Base-by-base conservation (phyloP, 352 stramenopile species). In the Globisporangium mamillatum region DNA sequence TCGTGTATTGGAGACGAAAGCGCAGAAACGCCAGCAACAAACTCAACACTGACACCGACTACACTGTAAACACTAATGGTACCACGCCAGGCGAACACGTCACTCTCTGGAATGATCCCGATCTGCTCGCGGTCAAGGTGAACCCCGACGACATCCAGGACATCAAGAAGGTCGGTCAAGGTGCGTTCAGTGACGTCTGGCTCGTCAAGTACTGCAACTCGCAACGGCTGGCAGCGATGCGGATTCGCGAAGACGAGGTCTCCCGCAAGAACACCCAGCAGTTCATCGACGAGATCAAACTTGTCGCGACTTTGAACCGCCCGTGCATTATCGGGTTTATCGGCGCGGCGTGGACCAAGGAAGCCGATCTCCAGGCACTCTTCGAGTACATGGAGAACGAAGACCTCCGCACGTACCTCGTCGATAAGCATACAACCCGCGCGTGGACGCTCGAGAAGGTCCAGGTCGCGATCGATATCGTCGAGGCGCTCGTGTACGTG, bases 351-450 rank as follows among this genome's bases (percentile, higher is more conserved):
- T 91, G 79, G 80, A 84, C 73, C 1, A 78, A 75, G 22, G 73
- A 84, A 48, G 63, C 73, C 7, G 80, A 90, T 60, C 52, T 89
- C 0, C 77, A 88, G 68, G 82, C 79, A 9, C 54, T 91, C 9
- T 88, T 86, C 57, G 83, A 91, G 69, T 89, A 84, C 67, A 88
- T 89, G 81, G 62, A 83, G 0, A 75, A 72, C 5, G 79, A 81
- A 27, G 81, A 91, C 48, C 48, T 90, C 1, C 72, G 79, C 6
- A 71, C 68, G 0, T 79, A 80, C 18, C 70, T 90, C 3, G 52
- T 71, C 18, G 32, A 64, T 0, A 55, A 62, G 20, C 67, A 53
- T 22, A 46, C 41, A 1, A n/a, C 16, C 4, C 44, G 56, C 0
- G 4, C 36, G 4, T 67, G 62, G 62, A 60, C 32, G 4, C n/a